A percentile compares a stretch with the other conserved stretches of the same genome.
phyloP scores from a whole-genome alignment of 164 flowering plant genomes.

The Dillenia turbinata region DNA sequence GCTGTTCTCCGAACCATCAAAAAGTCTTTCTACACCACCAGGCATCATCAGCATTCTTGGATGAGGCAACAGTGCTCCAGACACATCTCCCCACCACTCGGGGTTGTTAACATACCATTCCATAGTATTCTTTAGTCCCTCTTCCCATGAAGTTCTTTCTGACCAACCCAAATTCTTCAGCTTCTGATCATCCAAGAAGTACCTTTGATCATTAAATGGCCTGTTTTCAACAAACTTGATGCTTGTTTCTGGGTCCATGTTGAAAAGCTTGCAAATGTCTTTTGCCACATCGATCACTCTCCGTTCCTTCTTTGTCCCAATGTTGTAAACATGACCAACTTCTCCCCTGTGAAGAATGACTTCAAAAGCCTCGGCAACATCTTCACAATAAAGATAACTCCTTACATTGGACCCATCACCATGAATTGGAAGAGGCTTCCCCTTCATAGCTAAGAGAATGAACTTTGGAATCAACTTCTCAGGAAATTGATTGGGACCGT shows the following conservation, averaged over 20 bases:
- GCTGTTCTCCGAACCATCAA: conserved; percentile 41
- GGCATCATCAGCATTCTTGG: conserved; percentile 81
- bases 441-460: conserved; percentile 69
- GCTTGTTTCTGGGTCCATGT: conserved; percentile 40
- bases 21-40: conserved; percentile 53
- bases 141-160: conserved; percentile 67
- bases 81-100: conserved; percentile 82
- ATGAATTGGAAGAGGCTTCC: conserved; percentile 65
- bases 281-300: conserved; percentile 71
- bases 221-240: conserved; percentile 67
- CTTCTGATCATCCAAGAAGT: conserved; percentile 74
- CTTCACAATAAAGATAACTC: conserved; percentile 72
- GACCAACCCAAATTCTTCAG: conserved; percentile 70
- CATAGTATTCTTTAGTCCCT: conserved; percentile 62
- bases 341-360: conserved; percentile 73
- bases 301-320: conserved; percentile 74
- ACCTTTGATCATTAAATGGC: conserved; percentile 72
- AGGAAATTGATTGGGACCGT: conserved; percentile 79
- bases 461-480: conserved; percentile 75
- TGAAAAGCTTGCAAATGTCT: conserved; percentile 68
- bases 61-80: conserved; percentile 67
- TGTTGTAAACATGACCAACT: conserved; percentile 77
- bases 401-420: conserved; percentile 77
- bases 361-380: conserved; percentile 85
- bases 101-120: conserved; percentile 67